Conservation (phyloP, 1,139 yeast species). For the Arxiozyma telluris region DNA sequence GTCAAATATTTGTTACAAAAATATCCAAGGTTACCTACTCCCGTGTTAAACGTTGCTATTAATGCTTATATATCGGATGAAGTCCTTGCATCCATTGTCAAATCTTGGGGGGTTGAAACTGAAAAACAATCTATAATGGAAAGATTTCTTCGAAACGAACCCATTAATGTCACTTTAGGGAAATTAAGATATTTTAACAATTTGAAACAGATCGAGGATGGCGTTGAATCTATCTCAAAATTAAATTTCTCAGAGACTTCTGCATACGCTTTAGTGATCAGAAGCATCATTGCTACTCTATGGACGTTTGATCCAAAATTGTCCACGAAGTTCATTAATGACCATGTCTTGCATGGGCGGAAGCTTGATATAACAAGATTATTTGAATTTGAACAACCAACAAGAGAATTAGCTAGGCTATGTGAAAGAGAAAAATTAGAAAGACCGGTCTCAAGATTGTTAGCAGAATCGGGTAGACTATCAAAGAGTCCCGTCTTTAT, state of each 20-base stretch:
- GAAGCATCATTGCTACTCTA: constrained; percentile 65
- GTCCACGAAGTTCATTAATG: constrained; percentile 61
- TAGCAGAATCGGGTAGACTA: constrained; percentile 89
- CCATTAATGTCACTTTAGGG: constrained; percentile 55
- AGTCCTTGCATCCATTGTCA: constrained; percentile 57
- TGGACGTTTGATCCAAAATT: constrained; percentile 30
- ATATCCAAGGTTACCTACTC: constrained; percentile 85
- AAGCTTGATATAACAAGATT: constrained; percentile 62
- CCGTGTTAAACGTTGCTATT: constrained; percentile 64
- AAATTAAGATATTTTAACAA: constrained; percentile 43
- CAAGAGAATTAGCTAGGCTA: constrained; percentile 70
- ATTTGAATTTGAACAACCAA: constrained; percentile 78
- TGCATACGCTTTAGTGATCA: constrained; percentile 47
- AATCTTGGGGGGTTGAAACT: constrained; percentile 79
- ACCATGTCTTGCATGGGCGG: constrained; percentile 62
- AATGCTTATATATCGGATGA: constrained; percentile 62
- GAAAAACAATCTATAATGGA: constrained; percentile 59
- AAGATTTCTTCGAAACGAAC: constrained; percentile 60
- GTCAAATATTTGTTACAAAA: constrained; percentile 62
- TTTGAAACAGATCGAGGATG: constrained; percentile 22
- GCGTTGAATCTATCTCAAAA: constrained; percentile 22
- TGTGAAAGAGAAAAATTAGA: constrained; percentile 72
- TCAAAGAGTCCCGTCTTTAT: constrained; percentile 79
- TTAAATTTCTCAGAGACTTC: constrained; percentile 22
- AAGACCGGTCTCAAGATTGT: constrained; percentile 69